Percentiles rank a stretch among this genome's conserved stretches.
phyloP scores from a whole-genome alignment of 2,329 filamentous ascomycete genomes.

The Aspergillus tanneri region DNA sequence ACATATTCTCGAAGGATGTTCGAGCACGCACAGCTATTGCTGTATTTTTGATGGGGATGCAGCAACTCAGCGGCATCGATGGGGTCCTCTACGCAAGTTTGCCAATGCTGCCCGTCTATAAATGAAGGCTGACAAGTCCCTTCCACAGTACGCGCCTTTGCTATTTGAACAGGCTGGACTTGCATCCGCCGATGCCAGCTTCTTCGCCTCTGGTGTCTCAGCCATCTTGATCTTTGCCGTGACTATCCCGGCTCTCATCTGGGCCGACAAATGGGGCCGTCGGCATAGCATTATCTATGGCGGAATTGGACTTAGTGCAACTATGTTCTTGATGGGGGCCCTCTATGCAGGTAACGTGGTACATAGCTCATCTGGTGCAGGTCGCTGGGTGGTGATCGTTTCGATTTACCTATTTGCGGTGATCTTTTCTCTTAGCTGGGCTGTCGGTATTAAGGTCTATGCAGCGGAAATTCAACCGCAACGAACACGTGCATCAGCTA shows the following conservation, averaged over 20 bases:
- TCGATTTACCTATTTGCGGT: constrained; percentile 31
- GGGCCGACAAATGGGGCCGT: constrained; percentile 59
- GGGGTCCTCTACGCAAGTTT: constrained; percentile 59
- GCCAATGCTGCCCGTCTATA: neutral
- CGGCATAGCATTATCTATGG: constrained; percentile 55
- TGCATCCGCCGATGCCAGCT: constrained; percentile 53
- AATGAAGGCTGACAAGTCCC: neutral
- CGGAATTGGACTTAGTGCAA: constrained; percentile 50
- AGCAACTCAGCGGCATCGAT: constrained; percentile 63
- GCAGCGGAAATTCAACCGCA: constrained; percentile 59
- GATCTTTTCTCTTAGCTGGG: constrained; percentile 49
- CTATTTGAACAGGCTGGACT: constrained; percentile 62
- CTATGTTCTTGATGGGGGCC: constrained; percentile 37
- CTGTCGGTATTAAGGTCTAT: constrained; percentile 57
- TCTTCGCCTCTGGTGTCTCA: constrained; percentile 62
- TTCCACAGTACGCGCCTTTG: constrained; percentile 56
- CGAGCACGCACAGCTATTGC: constrained; percentile 52
- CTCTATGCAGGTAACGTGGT: constrained; percentile 35
- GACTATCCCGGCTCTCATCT: constrained; percentile 57
- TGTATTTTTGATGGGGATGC: constrained; percentile 59
- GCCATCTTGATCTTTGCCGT: constrained; percentile 59
- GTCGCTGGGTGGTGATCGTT: constrained; percentile 33
- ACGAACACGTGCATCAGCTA: constrained; percentile 55
- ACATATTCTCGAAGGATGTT: constrained; percentile 43
- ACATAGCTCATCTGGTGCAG: constrained; percentile 27